Base-by-base conservation (phyloP, 75 land plant species). In the Cupressus sempervirens region DNA sequence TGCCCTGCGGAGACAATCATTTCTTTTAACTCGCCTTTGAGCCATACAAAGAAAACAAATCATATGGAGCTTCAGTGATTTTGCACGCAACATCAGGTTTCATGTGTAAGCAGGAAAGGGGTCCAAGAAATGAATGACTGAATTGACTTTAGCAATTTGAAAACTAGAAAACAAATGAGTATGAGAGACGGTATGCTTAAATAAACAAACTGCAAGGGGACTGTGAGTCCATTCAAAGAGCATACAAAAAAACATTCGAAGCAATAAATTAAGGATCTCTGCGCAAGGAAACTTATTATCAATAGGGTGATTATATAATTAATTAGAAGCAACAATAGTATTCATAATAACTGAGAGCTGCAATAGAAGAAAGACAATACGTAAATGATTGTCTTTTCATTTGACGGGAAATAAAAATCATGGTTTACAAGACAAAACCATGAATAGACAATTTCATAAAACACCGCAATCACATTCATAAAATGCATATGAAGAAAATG, bases 1-100 rank as follows among this genome's bases (percentile, higher is more conserved):
- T 88, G 8, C 92, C 96, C 98, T 97, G 92, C 67, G 46, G 73
- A 81, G 56, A 81, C 68, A 82, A 46, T 52, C 65, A 53, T 82
- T 82, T 82, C 56, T 82, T 53, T 35, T 62, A 23, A 23, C 74
- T n/a, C 73, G 14, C 6, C 34, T 68, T n/a, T 68, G 72, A 8
- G 29, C 3, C 72, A 68, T 9, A 29, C 30, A 23, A 68, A 29
- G 23, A 29, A 68, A 68, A 68, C 0, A 9, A 68, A 68, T 68
- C 72, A 7, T 26, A n/a, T 68, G 20, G 23, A 68, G 29, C 23
- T 29, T 68, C 72, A 68, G 3, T 20, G 29, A 29, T 68, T 68
- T 29, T 29, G 72, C 29, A 68, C 29, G 72, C 34, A 29, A 29
- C 11, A 29, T 68, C 29, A 3, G 7, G 72, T 68, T 68, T 26